Percentiles rank a stretch among this genome's conserved stretches.
Conservation (phyloP, 345 rosid species). For the Barbarea vulgaris region DNA sequence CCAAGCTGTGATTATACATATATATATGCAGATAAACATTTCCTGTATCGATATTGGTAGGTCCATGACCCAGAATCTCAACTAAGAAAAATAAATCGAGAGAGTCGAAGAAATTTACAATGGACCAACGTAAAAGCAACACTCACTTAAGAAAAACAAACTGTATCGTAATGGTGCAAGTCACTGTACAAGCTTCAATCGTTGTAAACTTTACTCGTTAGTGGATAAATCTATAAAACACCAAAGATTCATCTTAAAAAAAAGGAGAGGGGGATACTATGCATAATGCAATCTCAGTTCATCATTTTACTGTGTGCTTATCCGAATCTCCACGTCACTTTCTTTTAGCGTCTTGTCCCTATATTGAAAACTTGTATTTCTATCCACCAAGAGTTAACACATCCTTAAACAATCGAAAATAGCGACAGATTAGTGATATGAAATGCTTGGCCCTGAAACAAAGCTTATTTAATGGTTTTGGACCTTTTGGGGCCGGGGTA, state of each 20-base stretch:
- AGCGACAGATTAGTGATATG: constrained; percentile 39
- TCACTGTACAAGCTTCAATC: constrained; percentile 44
- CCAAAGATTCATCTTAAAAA: background rate
- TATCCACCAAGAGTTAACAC: constrained; percentile 29
- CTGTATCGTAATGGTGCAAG: constrained; percentile 38
- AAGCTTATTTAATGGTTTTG: constrained; percentile 2
- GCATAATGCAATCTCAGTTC: constrained; percentile 34
- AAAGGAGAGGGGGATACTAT: constrained; percentile 35
- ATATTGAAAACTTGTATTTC: background rate
- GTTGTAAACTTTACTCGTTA: constrained; percentile 34
- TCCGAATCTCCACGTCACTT: constrained; percentile 32
- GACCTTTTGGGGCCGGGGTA: constrained; percentile 25
- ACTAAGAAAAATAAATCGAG: constrained; percentile 22
- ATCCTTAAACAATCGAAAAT: constrained; percentile 46
- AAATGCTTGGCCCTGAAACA: constrained; percentile 31
- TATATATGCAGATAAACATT: constrained; percentile 12
- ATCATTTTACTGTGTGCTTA: constrained; percentile 32
- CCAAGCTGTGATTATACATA: constrained; percentile 5
- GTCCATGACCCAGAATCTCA: constrained; percentile 37
- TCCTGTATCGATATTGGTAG: constrained; percentile 24
- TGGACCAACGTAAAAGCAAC: constrained; percentile 34
- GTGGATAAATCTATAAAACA: constrained; percentile 27
- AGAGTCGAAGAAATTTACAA: constrained; percentile 20
- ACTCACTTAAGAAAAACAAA: constrained; percentile 10
- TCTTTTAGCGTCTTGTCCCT: constrained; percentile 26